Conservation (phyloP, 495 filamentous ascomycete species). For the Sordaria brevicollis region DNA sequence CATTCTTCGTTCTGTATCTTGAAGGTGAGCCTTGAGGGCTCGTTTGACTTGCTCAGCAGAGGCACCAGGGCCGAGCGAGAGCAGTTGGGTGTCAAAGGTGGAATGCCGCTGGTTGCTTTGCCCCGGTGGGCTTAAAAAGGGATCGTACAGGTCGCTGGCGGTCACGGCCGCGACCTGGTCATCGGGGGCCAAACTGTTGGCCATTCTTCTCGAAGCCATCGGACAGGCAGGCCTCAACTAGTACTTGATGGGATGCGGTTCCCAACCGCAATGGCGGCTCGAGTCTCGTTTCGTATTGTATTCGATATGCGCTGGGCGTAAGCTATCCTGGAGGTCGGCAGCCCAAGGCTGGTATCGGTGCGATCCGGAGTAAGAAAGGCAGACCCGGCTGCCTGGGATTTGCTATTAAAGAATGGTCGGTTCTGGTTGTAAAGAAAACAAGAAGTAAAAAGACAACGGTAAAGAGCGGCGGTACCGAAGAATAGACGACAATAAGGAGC, state of each 20-base stretch:
- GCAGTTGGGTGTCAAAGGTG: conserved; percentile 66
- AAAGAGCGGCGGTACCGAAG: neutral
- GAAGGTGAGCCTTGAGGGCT: conserved; percentile 80
- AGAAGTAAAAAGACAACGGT: neutral
- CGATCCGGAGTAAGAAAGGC: conserved; percentile 1
- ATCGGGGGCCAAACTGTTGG: conserved; percentile 23
- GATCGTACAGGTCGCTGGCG: conserved; percentile 36
- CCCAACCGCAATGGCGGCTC: conserved; percentile 1
- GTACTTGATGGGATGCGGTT: neutral
- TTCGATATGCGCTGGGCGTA: neutral
- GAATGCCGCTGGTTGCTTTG: conserved; percentile 60
- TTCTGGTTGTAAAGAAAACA: neutral
- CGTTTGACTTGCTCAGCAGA: conserved; percentile 82
- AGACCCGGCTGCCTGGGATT: conserved; percentile 4
- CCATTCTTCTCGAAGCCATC: conserved; percentile 14
- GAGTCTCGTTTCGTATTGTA: conserved; percentile 2
- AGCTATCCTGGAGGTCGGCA: neutral
- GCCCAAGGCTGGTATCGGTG: neutral
- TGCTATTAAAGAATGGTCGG: neutral
- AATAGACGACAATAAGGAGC: neutral
- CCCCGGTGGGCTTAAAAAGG: conserved; percentile 36
- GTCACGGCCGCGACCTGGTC: conserved; percentile 14
- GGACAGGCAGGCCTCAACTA: neutral
- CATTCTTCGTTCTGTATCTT: conserved; percentile 81
- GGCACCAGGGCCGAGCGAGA: conserved; percentile 61